Percentiles rank a stretch among this genome's conserved stretches.
phyloP scores from a whole-genome alignment of 768 basidiomycete genomes.

The Candolleomyces aberdarensis region DNA sequence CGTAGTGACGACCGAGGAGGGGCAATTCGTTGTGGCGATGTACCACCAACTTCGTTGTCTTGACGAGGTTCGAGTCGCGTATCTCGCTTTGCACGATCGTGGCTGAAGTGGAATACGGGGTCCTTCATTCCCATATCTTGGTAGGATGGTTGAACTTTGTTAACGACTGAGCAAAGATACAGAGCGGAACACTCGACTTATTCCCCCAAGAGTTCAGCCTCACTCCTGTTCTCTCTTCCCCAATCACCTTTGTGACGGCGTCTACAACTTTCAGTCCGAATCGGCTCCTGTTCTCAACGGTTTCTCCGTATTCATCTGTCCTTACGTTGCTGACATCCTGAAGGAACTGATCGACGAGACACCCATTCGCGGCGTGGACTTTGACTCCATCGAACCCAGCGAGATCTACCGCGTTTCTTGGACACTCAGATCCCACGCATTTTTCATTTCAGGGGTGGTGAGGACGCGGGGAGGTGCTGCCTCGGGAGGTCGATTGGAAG shows the following conservation, averaged over 20 bases:
- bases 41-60: not conserved
- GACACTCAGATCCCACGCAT: constrained; percentile 46
- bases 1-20: not conserved
- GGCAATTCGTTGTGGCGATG: not conserved
- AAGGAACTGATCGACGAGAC: constrained; percentile 59
- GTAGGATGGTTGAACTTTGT: no score
- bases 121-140: constrained; percentile 51
- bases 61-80: not conserved
- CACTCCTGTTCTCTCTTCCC: constrained; percentile 48
- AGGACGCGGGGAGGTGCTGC: constrained; percentile 36
- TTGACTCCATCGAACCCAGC: constrained; percentile 67
- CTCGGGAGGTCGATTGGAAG: constrained; percentile 9
- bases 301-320: constrained; percentile 67
- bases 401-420: constrained; percentile 45
- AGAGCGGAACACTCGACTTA: no score
- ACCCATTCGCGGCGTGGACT: constrained; percentile 43
- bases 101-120: constrained; percentile 50
- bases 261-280: constrained; percentile 56
- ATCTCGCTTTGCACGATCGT: constrained; percentile 18
- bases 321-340: constrained; percentile 55
- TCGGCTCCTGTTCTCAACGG: constrained; percentile 53
- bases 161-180: constrained; percentile 29
- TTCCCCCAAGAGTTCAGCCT: constrained; percentile 57
- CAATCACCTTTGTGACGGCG: constrained; percentile 49
- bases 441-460: constrained; percentile 47